phyloP scores from a whole-genome alignment of 768 basidiomycete genomes.

The Pleurotus pulmonarius region DNA sequence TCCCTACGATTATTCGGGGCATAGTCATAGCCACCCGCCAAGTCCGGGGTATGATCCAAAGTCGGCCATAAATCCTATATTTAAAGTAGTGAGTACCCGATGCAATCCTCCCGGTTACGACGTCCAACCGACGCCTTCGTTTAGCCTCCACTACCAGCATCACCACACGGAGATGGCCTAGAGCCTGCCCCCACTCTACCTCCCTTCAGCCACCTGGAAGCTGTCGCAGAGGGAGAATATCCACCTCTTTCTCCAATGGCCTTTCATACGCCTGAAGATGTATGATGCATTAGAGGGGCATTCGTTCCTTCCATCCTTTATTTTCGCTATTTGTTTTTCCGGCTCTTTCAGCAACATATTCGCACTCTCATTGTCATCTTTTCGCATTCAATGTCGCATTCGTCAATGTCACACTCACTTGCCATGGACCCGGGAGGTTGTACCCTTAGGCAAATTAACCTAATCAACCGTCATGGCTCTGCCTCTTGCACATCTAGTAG shows the following conservation, averaged over 20 bases:
- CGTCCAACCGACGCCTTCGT: slow-evolving; percentile 16
- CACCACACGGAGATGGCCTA: slow-evolving; percentile 32
- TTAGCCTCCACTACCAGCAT: slow-evolving; percentile 52
- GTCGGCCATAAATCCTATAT: slow-evolving; percentile 79
- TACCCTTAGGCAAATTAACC: slow-evolving; percentile 30
- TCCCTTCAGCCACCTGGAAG: slow-evolving; percentile 79
- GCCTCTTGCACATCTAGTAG: slow-evolving; percentile 17
- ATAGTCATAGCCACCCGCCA: slow-evolving; percentile 53
- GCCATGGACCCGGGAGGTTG: slow-evolving; percentile 40
- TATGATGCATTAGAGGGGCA: slow-evolving; percentile 28
- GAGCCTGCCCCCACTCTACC: slow-evolving; percentile 53
- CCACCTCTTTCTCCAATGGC: slow-evolving; percentile 74
- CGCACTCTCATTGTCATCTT: slow-evolving; percentile 19
- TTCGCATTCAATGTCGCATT: slow-evolving; percentile 3
- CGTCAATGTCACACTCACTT: slow-evolving; percentile 21
- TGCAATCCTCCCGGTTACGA: slow-evolving; percentile 12
- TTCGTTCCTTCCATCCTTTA: slow-evolving; percentile 20
- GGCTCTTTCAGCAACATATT: slow-evolving; percentile 12
- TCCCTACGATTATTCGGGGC: slow-evolving; percentile 52
- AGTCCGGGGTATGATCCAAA: slow-evolving; percentile 60
- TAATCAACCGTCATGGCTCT: slow-evolving; percentile 32
- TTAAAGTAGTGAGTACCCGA: slow-evolving; percentile 78
- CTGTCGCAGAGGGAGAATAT: slow-evolving; percentile 75
- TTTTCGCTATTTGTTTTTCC: slow-evolving; percentile 10
- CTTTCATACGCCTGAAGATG: slow-evolving; percentile 48